Base-by-base conservation (phyloP, 208 protist genomes). In the Acanthamoeba lugdunensis region DNA sequence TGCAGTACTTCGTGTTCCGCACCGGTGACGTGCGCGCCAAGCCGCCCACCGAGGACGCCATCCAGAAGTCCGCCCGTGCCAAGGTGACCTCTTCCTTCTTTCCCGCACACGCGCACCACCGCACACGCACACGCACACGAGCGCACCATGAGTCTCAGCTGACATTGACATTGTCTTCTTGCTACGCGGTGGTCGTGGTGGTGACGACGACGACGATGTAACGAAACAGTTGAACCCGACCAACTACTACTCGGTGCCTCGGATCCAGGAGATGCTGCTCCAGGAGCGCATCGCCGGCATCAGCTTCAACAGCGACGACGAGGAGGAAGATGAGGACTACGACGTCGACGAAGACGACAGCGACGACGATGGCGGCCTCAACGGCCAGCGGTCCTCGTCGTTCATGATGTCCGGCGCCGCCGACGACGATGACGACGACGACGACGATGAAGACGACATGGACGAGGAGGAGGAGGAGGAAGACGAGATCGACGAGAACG, bases 21-120 rank as follows among this genome's bases (percentile, higher is more conserved):
- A 85, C 77, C 4, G 77, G 77, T 37, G 77, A 85, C 77, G 77
- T 52, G 45, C 77, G 77, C 77, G 77, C 77, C 77, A 85, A 85
- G 77, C 48, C 63, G 21, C 63, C 77, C 45, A 85, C 7, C 4
- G 77, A 50, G 13, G 48, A 85, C 13, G 77, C 33, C n/a, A 25
- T 85, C 45, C 77, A 85, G 45, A 85, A 85, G 77, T 52, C 77
- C 48, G 45, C 23, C 16, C 37, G 48, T 25, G 77, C 77, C 48
- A 52, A 23, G 77, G 77, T 85, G 28, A 50, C 65, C n/a, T 71
- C 7, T 33, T 71, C n/a, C 28, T 25, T 4, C 37, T 28, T 18
- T 11, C 41, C 11, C 18, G 28, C 28, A 23, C 23, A 0, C 13
- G 37, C 58, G 13, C 58, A 63, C 58, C 58, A 63, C 58, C 58